Evolutionary conservation across 768 basidiomycete genomes (phyloP), one percentile per base, ranked within the genome.

Genomic region (Pleurotus citrinopileatus): DNA sequence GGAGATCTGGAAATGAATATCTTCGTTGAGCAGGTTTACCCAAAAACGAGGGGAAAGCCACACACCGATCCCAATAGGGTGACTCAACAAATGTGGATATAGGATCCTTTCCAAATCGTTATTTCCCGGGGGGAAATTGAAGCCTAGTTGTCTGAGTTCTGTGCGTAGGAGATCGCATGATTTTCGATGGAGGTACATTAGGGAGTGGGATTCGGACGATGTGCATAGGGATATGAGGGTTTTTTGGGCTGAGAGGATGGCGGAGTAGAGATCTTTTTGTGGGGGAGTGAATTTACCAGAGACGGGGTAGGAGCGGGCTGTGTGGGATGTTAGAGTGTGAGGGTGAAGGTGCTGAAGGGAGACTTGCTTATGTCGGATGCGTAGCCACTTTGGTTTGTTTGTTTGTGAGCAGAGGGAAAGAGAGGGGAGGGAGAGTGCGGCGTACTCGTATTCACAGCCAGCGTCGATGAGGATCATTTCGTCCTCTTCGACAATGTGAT

Each of bases 31-130:
- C n/a, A n/a, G n/a, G n/a, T n/a, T 34, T 10, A n/a, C 9, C 32
- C 32, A 34, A 34, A 10, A n/a, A 34, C 32, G 32, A 34, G 32
- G n/a, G n/a, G 27, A 29, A 43, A 51, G 29, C 53, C 13, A 54
- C 82, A 46, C 44, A 87, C 90, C 89, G 46, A 97, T 86, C 4
- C 97, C 97, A 32, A 98, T 86, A 5, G 91, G 89, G 72, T 99
- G 97, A 23, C 90, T 84, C 43, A 99, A 68, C 58, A 85, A 93
- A 73, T 99, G 97, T 1, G 97, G 97, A 64, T 98, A 99, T 61
- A 99, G 67, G 26, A 86, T 70, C 58, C 90, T 81, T 42, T 95
- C 76, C 52, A 90, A 74, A 22, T 86, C 84, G 1, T 73, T 72
- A 9, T 76, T 73, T 0, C 32, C 32, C 10, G 32, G 32, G 9